phyloP scores from a whole-genome alignment of 2,329 filamentous ascomycete species.

The Nemania abortiva region DNA sequence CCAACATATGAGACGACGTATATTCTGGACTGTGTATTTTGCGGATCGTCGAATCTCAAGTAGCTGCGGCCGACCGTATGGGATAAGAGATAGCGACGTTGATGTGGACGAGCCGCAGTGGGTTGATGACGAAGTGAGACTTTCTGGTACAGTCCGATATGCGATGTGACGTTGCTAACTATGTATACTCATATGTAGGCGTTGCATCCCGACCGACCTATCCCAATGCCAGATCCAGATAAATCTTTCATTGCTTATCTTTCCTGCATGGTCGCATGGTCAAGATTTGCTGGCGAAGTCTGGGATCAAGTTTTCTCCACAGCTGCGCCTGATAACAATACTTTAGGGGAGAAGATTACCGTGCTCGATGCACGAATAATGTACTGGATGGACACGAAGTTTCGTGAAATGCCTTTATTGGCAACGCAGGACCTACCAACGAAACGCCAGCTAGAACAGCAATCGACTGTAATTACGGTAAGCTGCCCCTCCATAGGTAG shows the following conservation, averaged over 20 bases:
- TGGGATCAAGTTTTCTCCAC: not conserved
- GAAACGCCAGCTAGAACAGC: not conserved
- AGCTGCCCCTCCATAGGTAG: not conserved
- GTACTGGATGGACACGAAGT: not conserved
- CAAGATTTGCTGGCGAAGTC: not conserved
- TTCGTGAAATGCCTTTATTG: not conserved
- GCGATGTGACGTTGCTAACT: not conserved
- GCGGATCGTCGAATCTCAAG: not conserved
- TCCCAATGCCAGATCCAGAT: not conserved
- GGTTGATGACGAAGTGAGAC: not conserved
- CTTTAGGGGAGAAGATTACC: not conserved
- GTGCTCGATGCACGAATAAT: not conserved
- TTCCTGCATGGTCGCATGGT: not conserved
- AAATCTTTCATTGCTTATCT: not conserved
- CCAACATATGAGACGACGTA: not conserved
- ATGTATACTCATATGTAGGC: not conserved
- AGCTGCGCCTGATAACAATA: not conserved
- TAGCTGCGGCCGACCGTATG: not conserved
- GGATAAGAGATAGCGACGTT: not conserved
- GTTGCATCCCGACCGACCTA: not conserved
- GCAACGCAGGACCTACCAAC: not conserved
- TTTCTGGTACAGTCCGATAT: not conserved
- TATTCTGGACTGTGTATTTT: slow-evolving; percentile 1
- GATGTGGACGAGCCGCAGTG: not conserved
- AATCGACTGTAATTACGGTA: not conserved